A percentile compares a stretch with the other conserved stretches of the same genome.
Evolutionary conservation across 306 rosid species (phyloP).

Genomic region (Castanospermum australe): DNA sequence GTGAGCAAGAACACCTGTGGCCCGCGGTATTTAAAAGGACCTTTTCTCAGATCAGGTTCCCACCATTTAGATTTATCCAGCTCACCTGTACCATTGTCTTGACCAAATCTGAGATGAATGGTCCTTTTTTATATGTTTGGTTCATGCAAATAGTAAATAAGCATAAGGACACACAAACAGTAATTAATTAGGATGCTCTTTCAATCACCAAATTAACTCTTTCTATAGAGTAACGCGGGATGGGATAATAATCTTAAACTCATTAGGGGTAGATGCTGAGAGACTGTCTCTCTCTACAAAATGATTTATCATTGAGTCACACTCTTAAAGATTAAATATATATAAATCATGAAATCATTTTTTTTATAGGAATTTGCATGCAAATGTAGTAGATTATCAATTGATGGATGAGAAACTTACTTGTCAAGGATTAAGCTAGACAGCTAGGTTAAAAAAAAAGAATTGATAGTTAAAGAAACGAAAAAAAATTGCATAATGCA

Average conservation of each 20-base stretch:
- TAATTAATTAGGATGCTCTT: neutral
- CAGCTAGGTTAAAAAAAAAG: neutral
- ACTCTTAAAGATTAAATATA: no score
- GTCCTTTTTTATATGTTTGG: neutral
- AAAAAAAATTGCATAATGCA: neutral
- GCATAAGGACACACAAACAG: neutral
- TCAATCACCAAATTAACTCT: slow-evolving; percentile 1
- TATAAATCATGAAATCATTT: neutral
- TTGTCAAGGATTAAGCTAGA: slow-evolving; percentile 14
- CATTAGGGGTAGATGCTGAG: no score
- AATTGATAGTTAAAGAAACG: slow-evolving; percentile 1
- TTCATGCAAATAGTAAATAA: neutral
- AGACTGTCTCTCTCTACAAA: no score
- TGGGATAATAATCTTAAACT: neutral
- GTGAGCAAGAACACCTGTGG: slow-evolving; percentile 18
- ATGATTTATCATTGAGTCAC: no score
- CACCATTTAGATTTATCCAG: slow-evolving; percentile 21
- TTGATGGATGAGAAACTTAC: neutral
- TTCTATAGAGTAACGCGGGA: neutral
- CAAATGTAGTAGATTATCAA: neutral
- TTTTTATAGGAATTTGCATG: neutral
- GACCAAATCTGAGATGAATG: neutral
- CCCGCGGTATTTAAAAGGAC: neutral
- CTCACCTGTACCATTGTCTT: neutral
- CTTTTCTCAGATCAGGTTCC: slow-evolving; percentile 2